Base-by-base conservation (phyloP, 257 asterid genomes). In the Osmanthus fragrans region DNA sequence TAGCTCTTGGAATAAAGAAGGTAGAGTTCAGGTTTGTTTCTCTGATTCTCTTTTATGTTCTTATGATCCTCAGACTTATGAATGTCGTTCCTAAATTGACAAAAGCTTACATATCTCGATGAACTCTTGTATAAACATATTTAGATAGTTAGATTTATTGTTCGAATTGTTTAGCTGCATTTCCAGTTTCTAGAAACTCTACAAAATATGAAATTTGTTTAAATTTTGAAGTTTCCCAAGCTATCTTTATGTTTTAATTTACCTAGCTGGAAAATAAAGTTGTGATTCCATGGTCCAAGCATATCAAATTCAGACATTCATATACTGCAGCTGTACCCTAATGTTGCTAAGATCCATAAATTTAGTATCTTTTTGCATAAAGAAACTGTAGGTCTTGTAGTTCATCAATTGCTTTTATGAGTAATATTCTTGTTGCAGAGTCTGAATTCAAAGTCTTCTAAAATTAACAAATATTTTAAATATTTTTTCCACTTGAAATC, bases 1-100 rank as follows among this genome's bases (percentile, higher is more conserved):
- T 68, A 92, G 97, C 88, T 74, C 97, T 77, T 92, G 97, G 97
- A 92, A 92, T 75, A 80, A 82, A 71, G 97, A 92, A 89, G 82
- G 94, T 79, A 85, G 96, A 85, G 87, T 90, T 82, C 96, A 90
- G 97, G 96, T 88, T 80, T 78, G 88, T 84, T 67, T 75, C 47
- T 70, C 76, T 29, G 45, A 71, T 80, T 73, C 70, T 40, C 33
- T 76, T 33, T 49, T 40, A 56, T 18, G 21, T 74, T 56, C 37
- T 42, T 36, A n/a, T 60, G 25, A 15, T 39, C 23, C 71, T 5
- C 33, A 56, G 12, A 18, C 29, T 56, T 56, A 2, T 56, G 18
- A 60, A 60, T 60, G 16, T 11, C 5, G 7, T 60, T 60, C 27
- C 33, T 60, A 60, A 25, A 60, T 25, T 60, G 68, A 60, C 18